Evolutionary conservation across 2,329 filamentous ascomycete genomes (phyloP).

Genomic region (Cytospora leucostoma): DNA sequence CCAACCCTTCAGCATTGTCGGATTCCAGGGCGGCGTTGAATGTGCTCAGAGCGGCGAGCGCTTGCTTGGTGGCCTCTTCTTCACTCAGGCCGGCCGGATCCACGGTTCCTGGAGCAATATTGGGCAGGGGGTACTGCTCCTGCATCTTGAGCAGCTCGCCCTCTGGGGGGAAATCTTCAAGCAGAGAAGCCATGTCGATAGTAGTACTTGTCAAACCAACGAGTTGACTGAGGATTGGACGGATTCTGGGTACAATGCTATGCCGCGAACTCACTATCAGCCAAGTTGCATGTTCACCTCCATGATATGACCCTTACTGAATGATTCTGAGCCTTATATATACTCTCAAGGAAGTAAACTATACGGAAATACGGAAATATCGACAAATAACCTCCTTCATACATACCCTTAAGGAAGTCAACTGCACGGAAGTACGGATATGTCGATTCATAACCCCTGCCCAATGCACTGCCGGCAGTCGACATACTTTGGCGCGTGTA

Average conservation of each 20-base stretch:
- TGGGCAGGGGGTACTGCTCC: conserved; percentile 1
- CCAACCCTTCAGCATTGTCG: conserved; percentile 31
- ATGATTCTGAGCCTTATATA: no score
- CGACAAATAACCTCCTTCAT: no score
- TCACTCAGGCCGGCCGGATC: conserved; percentile 10
- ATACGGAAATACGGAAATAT: no score
- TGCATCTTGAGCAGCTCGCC: conserved; percentile 13
- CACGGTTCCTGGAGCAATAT: conserved; percentile 12
- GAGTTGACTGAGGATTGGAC: background rate
- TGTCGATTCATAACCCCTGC: no score
- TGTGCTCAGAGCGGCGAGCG: conserved; percentile 17
- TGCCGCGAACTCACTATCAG: background rate
- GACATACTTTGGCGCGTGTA: no score
- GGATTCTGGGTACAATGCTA: background rate
- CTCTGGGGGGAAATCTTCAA: conserved; percentile 8
- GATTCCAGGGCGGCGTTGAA: conserved; percentile 31
- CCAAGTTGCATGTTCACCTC: background rate
- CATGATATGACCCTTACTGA: no score
- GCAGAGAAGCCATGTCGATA: background rate
- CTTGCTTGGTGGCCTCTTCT: conserved; percentile 17
- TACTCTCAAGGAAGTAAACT: no score
- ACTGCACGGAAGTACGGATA: no score
- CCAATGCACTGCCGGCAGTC: no score
- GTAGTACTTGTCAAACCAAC: background rate
- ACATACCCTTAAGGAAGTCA: no score